Evolutionary conservation across 2,329 filamentous ascomycete species (phyloP).

Genomic region (Fusarium protoensiforme): DNA sequence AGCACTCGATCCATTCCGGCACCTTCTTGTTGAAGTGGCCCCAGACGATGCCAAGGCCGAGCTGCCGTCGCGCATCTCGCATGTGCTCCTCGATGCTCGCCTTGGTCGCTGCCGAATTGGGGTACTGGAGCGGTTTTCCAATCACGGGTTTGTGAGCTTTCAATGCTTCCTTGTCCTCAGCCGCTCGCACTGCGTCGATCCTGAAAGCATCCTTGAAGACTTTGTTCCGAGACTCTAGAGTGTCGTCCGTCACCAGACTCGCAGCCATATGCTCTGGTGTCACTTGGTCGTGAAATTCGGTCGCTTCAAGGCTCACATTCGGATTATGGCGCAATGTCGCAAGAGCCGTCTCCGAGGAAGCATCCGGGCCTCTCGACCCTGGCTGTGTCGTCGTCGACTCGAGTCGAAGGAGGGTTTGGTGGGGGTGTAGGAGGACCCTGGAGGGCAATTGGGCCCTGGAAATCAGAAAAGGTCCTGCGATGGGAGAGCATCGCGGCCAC

Average conservation of each 20-base stretch:
- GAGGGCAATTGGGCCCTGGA: constrained; percentile 34
- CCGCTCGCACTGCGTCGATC: constrained; percentile 27
- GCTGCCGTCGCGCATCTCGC: constrained; percentile 49
- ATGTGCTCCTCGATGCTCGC: constrained; percentile 35
- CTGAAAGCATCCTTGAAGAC: constrained; percentile 46
- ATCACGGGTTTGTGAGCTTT: constrained; percentile 43
- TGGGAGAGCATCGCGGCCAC: constrained; percentile 48
- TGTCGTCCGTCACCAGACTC: constrained; percentile 21
- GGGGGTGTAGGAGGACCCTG: constrained; percentile 24
- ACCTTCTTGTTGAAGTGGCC: constrained; percentile 41
- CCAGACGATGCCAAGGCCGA: constrained; percentile 50
- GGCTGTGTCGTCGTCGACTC: constrained; percentile 34
- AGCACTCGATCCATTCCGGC: constrained; percentile 54
- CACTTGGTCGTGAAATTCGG: neutral
- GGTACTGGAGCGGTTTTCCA: constrained; percentile 43
- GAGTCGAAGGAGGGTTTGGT: constrained; percentile 16
- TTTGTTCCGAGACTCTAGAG: constrained; percentile 38
- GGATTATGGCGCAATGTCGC: neutral
- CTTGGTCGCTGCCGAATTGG: constrained; percentile 36
- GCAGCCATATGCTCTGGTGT: constrained; percentile 16
- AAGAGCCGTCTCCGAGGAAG: constrained; percentile 10
- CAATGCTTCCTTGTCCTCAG: constrained; percentile 29
- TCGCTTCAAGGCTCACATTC: constrained; percentile 5
- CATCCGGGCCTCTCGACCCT: neutral
- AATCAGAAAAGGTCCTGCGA: constrained; percentile 35